A percentile compares a stretch with the other conserved stretches of the same genome.
Conservation (phyloP, 176 grass and related monocot genomes). For the Dactylis glomerata region DNA sequence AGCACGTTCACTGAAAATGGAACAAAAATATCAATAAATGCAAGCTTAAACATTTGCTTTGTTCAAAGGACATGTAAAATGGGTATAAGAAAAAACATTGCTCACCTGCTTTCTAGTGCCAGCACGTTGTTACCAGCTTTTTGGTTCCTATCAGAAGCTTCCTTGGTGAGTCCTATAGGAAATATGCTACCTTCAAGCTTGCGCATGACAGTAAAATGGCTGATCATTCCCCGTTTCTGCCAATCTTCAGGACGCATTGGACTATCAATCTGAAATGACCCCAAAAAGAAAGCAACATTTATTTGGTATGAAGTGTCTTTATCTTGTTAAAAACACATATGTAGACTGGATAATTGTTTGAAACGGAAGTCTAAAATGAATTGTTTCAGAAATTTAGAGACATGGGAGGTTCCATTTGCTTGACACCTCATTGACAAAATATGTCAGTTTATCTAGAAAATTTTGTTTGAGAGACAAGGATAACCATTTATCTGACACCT, state of each 20-base stretch:
- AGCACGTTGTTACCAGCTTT: slow-evolving; percentile 65
- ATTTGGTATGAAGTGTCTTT: slow-evolving; percentile 12
- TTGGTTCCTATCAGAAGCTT: slow-evolving; percentile 74
- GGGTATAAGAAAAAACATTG: neutral
- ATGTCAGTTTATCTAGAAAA: slow-evolving; percentile 1
- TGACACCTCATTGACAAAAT: slow-evolving; percentile 4
- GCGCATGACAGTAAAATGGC: slow-evolving; percentile 90
- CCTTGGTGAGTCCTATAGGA: slow-evolving; percentile 82
- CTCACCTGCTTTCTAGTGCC: slow-evolving; percentile 79
- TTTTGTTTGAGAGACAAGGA: neutral
- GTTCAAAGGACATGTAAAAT: slow-evolving; percentile 2
- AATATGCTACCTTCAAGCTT: slow-evolving; percentile 92
- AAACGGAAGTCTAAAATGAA: neutral
- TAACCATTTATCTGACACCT: neutral
- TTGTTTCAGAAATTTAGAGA: neutral
- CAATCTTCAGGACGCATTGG: slow-evolving; percentile 83
- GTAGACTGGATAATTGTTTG: neutral
- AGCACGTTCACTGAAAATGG: slow-evolving; percentile 76
- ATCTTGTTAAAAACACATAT: neutral
- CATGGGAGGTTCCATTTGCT: slow-evolving; percentile 2
- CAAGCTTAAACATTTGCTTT: neutral
- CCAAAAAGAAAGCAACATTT: slow-evolving; percentile 7
- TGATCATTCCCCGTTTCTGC: slow-evolving; percentile 58
- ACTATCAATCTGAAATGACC: slow-evolving; percentile 68
- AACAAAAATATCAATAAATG: slow-evolving; percentile 19